phyloP scores from a whole-genome alignment of 1,284 basidiomycete genomes.

The Pyrrhoderma lamaoense region DNA sequence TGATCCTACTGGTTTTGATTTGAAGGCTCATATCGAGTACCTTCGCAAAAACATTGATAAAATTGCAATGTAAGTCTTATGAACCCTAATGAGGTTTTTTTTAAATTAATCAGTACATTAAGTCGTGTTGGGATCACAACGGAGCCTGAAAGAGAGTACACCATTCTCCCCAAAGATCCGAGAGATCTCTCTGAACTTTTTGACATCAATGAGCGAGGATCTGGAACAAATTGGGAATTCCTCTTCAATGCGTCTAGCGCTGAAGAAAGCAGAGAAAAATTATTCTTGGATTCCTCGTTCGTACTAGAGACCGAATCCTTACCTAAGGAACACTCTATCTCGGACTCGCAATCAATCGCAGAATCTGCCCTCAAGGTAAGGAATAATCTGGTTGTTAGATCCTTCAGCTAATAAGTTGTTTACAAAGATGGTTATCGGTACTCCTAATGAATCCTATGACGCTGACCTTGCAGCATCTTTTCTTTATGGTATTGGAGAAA shows the following conservation, averaged over 20 bases:
- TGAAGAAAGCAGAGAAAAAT: conserved; percentile 71
- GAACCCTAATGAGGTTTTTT: background rate
- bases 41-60: conserved; percentile 79
- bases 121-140: conserved; percentile 56
- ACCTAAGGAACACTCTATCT: conserved; percentile 24
- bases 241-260: conserved; percentile 55
- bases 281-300: conserved; percentile 51
- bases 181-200: conserved; percentile 31
- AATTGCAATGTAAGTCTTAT: conserved; percentile 55
- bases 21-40: conserved; percentile 71
- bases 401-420: conserved; percentile 6
- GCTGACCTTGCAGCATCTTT: conserved; percentile 47
- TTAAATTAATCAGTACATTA: conserved; percentile 20
- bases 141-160: conserved; percentile 30
- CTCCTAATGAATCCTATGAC: conserved; percentile 60
- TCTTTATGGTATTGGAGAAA: conserved; percentile 48
- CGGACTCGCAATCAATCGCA: conserved; percentile 43
- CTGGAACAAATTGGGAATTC: conserved; percentile 49
- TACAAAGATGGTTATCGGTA: conserved; percentile 67
- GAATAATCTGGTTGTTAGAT: background rate
- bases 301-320: conserved; percentile 30
- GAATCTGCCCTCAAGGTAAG: conserved; percentile 66
- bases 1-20: conserved; percentile 68
- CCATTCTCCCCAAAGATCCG: conserved; percentile 40
- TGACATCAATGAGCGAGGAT: conserved; percentile 1